Percentiles rank a stretch among this genome's conserved stretches.
These are phyloP conservation scores for Pseudocercospora ulei DNA, from an alignment of 2,329 filamentous ascomycete genomes.

Conservation along the genomic window DNA sequence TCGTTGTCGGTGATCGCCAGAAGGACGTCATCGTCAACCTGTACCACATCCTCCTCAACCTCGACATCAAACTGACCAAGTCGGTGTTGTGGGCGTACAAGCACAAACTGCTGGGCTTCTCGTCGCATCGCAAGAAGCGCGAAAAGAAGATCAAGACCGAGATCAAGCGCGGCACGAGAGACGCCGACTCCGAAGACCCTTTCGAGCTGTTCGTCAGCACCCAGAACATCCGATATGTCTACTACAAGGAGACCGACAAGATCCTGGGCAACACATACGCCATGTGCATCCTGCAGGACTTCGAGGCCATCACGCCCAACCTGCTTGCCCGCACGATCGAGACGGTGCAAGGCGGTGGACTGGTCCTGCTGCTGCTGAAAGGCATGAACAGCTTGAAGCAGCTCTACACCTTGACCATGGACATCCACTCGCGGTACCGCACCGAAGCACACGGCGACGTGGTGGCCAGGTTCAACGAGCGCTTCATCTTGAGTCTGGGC, in stretches of 20 bases:
- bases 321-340: constrained; percentile 88
- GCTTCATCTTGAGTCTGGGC: constrained; percentile 91
- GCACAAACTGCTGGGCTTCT: constrained; percentile 90
- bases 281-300: constrained; percentile 97
- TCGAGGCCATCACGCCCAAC: constrained; percentile 96
- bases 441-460: constrained; percentile 96
- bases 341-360: constrained; percentile 89
- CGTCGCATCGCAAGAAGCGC: constrained; percentile 93
- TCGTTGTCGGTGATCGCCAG: constrained; percentile 83
- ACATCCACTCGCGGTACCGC: constrained; percentile 89
- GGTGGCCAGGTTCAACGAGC: constrained; percentile 91
- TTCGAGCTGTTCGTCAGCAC: constrained; percentile 96
- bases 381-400: constrained; percentile 96
- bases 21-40: constrained; percentile 96
- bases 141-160: constrained; percentile 98
- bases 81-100: constrained; percentile 98
- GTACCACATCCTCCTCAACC: constrained; percentile 83
- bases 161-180: constrained; percentile 85
- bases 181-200: constrained; percentile 83
- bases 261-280: constrained; percentile 96
- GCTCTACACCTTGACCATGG: constrained; percentile 94
- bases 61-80: constrained; percentile 89
- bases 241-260: constrained; percentile 99
- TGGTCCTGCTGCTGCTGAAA: constrained; percentile 84
- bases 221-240: constrained; percentile 95